Conservation (phyloP, 805 yeast genomes). For the Lipomyces mesembrius region DNA sequence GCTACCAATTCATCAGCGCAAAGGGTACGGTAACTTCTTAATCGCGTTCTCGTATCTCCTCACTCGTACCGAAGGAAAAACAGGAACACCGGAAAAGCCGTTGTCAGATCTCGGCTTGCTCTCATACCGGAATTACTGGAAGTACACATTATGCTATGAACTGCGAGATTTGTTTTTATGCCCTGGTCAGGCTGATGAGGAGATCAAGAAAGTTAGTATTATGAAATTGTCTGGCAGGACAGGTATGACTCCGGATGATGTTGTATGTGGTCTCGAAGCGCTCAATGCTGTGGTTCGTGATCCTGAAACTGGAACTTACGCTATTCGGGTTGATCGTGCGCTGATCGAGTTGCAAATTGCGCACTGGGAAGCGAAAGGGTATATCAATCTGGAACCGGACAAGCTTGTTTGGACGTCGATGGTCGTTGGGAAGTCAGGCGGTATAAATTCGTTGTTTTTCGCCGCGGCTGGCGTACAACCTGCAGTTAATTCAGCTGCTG, state of each 20-base stretch:
- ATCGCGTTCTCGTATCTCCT: conserved; percentile 88
- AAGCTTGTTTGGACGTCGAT: conserved; percentile 79
- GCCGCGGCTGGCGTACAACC: conserved; percentile 23
- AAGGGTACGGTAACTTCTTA: conserved; percentile 85
- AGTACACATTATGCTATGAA: conserved; percentile 60
- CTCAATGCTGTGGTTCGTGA: conserved; percentile 62
- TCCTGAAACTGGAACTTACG: conserved; percentile 55
- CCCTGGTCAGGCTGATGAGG: conserved; percentile 19
- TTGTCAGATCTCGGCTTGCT: conserved; percentile 81
- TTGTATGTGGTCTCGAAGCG: conserved; percentile 82
- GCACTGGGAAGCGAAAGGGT: conserved; percentile 60
- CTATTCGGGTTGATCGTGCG: conserved; percentile 56
- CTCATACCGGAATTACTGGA: conserved; percentile 90
- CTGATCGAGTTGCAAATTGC: conserved; percentile 51
- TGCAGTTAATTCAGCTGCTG: neutral
- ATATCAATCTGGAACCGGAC: conserved; percentile 56
- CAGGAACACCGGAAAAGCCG: conserved; percentile 96
- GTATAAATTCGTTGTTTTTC: conserved; percentile 50
- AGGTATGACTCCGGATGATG: conserved; percentile 87
- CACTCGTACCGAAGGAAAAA: conserved; percentile 71
- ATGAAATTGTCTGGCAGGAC: conserved; percentile 67
- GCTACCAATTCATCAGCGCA: conserved; percentile 81
- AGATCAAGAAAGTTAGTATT: conserved; percentile 50
- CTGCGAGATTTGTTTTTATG: conserved; percentile 43
- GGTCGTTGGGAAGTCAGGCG: conserved; percentile 84